phyloP scores from a whole-genome alignment of 2,329 filamentous ascomycete species.

The Parafenestella ontariensis region DNA sequence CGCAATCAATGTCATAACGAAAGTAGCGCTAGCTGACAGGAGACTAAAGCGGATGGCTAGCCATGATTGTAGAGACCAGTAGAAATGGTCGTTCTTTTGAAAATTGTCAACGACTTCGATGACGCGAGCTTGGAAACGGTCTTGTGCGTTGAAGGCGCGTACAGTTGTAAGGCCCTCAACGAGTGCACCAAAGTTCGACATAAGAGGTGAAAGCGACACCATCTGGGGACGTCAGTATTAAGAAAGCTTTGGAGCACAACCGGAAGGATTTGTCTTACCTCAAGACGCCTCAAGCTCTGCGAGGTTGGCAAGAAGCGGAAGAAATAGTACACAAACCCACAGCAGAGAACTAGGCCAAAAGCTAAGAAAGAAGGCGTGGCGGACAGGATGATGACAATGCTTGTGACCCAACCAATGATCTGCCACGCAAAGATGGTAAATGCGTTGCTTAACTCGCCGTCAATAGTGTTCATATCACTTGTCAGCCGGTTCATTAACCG shows the following conservation, averaged over 20 bases:
- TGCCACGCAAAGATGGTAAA: constrained; percentile 76
- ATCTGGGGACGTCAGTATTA: constrained; percentile 56
- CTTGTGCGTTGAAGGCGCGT: constrained; percentile 79
- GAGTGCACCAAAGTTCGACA: constrained; percentile 91
- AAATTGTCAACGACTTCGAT: constrained; percentile 85
- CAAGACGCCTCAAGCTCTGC: constrained; percentile 80
- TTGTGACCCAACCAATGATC: constrained; percentile 73
- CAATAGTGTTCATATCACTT: constrained; percentile 86
- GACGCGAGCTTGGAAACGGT: constrained; percentile 79
- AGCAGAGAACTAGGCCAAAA: constrained; percentile 72
- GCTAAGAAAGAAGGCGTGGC: constrained; percentile 79
- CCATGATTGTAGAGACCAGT: constrained; percentile 87
- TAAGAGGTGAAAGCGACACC: constrained; percentile 85
- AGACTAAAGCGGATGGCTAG: constrained; percentile 79
- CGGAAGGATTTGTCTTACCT: constrained; percentile 49
- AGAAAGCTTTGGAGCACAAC: neutral
- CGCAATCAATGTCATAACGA: constrained; percentile 75
- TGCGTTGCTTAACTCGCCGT: constrained; percentile 80
- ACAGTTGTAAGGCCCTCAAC: constrained; percentile 87
- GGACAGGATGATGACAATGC: constrained; percentile 78
- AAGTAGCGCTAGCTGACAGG: constrained; percentile 75
- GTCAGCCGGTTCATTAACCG: constrained; percentile 92
- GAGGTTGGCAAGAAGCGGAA: constrained; percentile 80
- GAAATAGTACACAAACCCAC: constrained; percentile 76
- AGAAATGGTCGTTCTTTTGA: constrained; percentile 95